Evolutionary conservation across 805 yeast species (phyloP), one percentile per base, ranked within the genome.

Genomic region (Clavispora vitiphila): DNA sequence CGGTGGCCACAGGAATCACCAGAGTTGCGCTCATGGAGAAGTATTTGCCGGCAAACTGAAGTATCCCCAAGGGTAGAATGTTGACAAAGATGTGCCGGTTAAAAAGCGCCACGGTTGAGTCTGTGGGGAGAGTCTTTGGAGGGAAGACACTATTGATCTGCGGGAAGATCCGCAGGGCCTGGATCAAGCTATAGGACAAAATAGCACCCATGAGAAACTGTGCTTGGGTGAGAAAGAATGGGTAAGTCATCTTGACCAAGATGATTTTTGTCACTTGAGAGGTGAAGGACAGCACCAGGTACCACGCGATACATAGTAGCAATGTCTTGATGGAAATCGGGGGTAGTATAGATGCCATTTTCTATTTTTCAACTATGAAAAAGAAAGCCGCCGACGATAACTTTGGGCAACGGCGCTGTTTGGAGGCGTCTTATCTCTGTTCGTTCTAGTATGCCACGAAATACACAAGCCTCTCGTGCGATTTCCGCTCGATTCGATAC

Each of bases 1-100:
- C 85, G 0, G 88, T 79, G 0, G 87, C 81, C 11, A 82, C 74
- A 0, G 86, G 80, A 6, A 81, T 80, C 32, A 78, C 53, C 5
- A 85, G 75, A 0, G 86, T 81, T 0, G 88, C 87, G 27, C 76
- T 72, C 31, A 82, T 72, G 4, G 80, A 76, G 54, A 79, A 78
- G 51, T 71, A 71, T 56, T 81, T 81, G 2, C 87, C 87, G 14
- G 73, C 61, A 50, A 81, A 80, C 51, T 81, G 88, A 54, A 81
- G 79, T 9, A 80, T 56, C 1, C 86, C 85, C 57, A 82, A 64
- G 0, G 89, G 89, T 20, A 81, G 55, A 8, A 79, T 71, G 42
- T 69, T 67, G 10, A 78, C 42, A 3, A 80, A 57, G 25, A 69
- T 67, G 19, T 54, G 61, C 43, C 48, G 47, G 36, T 47, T 49